Base-by-base conservation (phyloP, 2,329 filamentous ascomycete genomes). In the Tolypocladium cylindrosporum region DNA sequence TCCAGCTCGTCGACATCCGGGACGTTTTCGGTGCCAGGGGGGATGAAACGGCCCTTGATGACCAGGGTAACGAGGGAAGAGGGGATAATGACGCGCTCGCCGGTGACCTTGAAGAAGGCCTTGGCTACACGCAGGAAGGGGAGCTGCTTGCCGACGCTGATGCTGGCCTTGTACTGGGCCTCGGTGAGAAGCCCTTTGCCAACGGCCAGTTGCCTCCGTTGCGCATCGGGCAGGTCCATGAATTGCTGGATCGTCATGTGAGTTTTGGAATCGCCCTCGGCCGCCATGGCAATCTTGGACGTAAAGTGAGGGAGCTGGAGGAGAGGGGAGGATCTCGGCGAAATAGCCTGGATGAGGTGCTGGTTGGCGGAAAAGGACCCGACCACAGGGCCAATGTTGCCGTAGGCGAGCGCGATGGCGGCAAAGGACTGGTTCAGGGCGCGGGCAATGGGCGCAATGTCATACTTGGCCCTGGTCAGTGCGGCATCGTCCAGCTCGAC, bases 101-200 rank as follows among this genome's bases (percentile, higher is more conserved):
- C 94, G 56, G 91, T 87, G 52, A 99, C 95, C 79, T 99, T 99
- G 85, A 99, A 99, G 75, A 96, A 99, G 9, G 91, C 90, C 76
- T 91, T 95, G 68, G 91, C 90, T 13, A 99, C 85, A 59, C 89
- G 83, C 57, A 99, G 80, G 62, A 85, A 83, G 1, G 94, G 94
- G 36, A 99, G 80, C 74, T 97, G 90, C 65, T 85, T 85, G 36
- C 91, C 92, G 37, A 97, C 88, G 53, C 75, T 75, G 60, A 96
- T 79, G 42, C 88, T 89, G 48, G 86, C 82, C 62, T 84, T 78
- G 74, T 96, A 96, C 71, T 97, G 85, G 60, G 83, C 74, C 64
- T 91, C 86, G 5, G 82, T 86, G 42, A 99, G 77, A 45, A 93
- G 85, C 45, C 79, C 80, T 58, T 85, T 79, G 63, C 87, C 87